These are phyloP conservation scores for Cytauxzoon felis DNA, from an alignment of 169 alveolate genomes.

Conservation along the genomic window DNA sequence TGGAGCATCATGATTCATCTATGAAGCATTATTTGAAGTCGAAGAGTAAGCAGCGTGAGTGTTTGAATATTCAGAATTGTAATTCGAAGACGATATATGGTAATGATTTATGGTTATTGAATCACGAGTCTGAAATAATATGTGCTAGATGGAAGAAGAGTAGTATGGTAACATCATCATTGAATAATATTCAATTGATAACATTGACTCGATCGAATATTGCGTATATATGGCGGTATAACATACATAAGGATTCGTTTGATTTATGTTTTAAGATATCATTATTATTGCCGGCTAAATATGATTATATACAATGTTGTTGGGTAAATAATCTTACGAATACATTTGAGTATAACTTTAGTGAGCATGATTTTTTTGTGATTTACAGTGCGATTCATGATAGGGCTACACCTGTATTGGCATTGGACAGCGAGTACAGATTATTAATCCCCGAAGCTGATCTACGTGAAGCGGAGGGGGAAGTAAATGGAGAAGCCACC, in stretches of 20 bases:
- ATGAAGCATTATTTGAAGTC: slow-evolving; percentile 10
- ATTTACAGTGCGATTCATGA: slow-evolving; percentile 44
- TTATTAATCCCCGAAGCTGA: no score
- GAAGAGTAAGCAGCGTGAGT: slow-evolving; percentile 8
- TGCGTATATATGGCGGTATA: slow-evolving; percentile 52
- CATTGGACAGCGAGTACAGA: no score
- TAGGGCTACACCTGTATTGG: no score
- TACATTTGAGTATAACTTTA: slow-evolving; percentile 18
- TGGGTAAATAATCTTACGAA: slow-evolving; percentile 32
- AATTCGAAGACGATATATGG: slow-evolving; percentile 19
- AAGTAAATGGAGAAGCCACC: no score
- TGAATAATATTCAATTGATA: slow-evolving; percentile 28
- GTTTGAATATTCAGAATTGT: slow-evolving; percentile 13
- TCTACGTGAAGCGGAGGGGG: no score
- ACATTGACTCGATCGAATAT: slow-evolving; percentile 29
- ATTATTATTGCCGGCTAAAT: slow-evolving; percentile 1
- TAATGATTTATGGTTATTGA: slow-evolving; percentile 25
- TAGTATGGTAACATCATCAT: background rate
- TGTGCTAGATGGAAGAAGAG: slow-evolving; percentile 46
- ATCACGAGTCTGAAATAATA: slow-evolving; percentile 26
- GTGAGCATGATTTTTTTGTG: slow-evolving; percentile 29
- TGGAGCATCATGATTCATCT: slow-evolving; percentile 15
- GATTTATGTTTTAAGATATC: slow-evolving; percentile 24
- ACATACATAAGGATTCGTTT: slow-evolving; percentile 16
- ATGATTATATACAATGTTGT: slow-evolving; percentile 15